phyloP scores from a whole-genome alignment of 129 eudicot genomes.

The Ambrosia trifida region DNA sequence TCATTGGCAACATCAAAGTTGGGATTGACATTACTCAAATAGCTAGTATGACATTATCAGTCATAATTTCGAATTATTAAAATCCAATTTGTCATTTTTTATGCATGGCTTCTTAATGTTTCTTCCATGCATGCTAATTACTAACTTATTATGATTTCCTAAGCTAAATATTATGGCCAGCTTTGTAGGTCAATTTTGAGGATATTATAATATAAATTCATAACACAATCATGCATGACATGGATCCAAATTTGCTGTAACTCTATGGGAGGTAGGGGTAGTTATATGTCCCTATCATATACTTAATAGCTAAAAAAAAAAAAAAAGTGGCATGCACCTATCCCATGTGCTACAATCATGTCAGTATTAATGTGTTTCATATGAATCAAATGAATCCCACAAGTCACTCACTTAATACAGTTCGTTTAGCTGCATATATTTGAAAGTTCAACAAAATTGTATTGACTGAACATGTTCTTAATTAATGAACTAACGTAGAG shows the following conservation, averaged over 20 bases:
- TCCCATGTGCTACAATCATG: conserved; percentile 21
- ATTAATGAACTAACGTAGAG: conserved; percentile 43
- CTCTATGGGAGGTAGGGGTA: conserved; percentile 7
- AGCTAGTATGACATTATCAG: no score
- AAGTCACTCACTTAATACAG: not conserved
- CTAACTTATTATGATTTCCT: conserved; percentile 1
- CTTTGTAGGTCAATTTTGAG: conserved; percentile 12
- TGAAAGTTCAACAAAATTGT: not conserved
- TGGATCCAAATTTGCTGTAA: not conserved
- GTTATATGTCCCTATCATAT: conserved; percentile 27
- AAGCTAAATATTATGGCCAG: conserved; percentile 22
- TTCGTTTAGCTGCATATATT: conserved; percentile 1
- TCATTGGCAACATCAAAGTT: no score
- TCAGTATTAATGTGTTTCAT: conserved; percentile 26
- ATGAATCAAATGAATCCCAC: conserved; percentile 13
- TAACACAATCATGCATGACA: conserved; percentile 8
- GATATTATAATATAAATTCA: not conserved
- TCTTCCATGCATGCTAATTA: not conserved
- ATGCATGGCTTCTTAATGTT: conserved; percentile 8
- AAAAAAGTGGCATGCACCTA: conserved; percentile 14
- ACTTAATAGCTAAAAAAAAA: conserved; percentile 15
- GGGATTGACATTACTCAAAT: no score
- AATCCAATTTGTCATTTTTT: not conserved
- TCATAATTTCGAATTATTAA: not conserved
- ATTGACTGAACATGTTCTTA: not conserved